Percentiles rank a stretch among this genome's conserved stretches.
Conservation (phyloP, 1,139 yeast species). For the Saccharomyces hybrid region DNA sequence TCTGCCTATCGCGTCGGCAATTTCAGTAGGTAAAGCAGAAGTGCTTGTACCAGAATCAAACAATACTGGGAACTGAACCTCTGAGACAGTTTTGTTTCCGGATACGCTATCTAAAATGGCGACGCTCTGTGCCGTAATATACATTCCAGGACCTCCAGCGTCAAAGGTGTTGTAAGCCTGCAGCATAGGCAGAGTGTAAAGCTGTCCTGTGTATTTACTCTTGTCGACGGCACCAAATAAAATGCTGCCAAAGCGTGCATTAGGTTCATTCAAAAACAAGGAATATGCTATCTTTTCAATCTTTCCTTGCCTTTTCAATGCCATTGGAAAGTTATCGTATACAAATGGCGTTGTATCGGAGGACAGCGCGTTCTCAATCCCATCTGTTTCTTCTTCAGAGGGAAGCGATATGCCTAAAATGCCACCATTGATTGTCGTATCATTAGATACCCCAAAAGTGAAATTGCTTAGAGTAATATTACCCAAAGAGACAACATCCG, state of each 20-base stretch:
- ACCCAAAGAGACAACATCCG: slow-evolving; percentile 1
- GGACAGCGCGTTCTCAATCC: neutral
- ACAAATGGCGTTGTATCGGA: neutral
- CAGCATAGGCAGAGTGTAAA: slow-evolving; percentile 40
- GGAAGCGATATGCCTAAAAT: slow-evolving; percentile 3
- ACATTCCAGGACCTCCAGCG: slow-evolving; percentile 31
- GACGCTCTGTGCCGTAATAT: slow-evolving; percentile 37
- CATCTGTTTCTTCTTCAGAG: neutral
- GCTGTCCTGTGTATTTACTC: slow-evolving; percentile 42
- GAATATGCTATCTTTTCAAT: neutral
- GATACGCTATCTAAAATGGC: slow-evolving; percentile 35
- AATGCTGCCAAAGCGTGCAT: slow-evolving; percentile 38
- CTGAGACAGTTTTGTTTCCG: slow-evolving; percentile 20
- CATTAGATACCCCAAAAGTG: slow-evolving; percentile 1
- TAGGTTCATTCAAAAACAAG: slow-evolving; percentile 14
- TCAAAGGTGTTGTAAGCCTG: slow-evolving; percentile 33
- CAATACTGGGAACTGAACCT: slow-evolving; percentile 37
- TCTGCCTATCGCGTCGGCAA: slow-evolving; percentile 35
- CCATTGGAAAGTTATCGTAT: neutral
- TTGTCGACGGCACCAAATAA: slow-evolving; percentile 56
- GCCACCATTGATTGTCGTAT: neutral
- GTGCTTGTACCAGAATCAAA: slow-evolving; percentile 66
- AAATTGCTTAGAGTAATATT: neutral
- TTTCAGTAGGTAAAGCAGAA: slow-evolving; percentile 41
- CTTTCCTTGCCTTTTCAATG: neutral